These are phyloP conservation scores for Geotrichum carabidarum DNA, from an alignment of 1,139 yeast species.

Conservation along the genomic window DNA sequence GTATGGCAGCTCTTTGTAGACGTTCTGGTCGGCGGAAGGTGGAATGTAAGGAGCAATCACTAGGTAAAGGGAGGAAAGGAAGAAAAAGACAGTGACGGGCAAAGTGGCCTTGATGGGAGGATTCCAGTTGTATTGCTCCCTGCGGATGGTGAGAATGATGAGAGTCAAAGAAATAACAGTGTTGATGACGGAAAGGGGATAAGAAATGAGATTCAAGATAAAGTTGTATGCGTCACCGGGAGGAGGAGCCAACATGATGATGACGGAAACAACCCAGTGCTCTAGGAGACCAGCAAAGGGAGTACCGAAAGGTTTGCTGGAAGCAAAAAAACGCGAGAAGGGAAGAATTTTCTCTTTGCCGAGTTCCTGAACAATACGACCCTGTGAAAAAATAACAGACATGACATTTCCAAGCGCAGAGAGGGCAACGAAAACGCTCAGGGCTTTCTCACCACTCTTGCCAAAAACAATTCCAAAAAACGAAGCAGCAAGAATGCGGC, in stretches of 20 bases:
- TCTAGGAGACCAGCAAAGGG: conserved; percentile 52
- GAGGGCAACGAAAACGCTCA: conserved; percentile 68
- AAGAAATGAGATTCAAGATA: conserved; percentile 67
- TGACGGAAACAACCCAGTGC: conserved; percentile 50
- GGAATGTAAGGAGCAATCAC: conserved; percentile 79
- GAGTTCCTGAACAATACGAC: conserved; percentile 68
- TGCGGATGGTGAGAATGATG: conserved; percentile 53
- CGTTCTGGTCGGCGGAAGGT: conserved; percentile 59
- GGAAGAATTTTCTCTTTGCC: conserved; percentile 72
- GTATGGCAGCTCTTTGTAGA: conserved; percentile 65
- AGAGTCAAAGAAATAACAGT: conserved; percentile 70
- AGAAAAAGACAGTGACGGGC: conserved; percentile 60
- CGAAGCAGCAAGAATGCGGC: conserved; percentile 67
- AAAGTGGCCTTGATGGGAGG: conserved; percentile 70
- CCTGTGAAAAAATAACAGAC: conserved; percentile 73
- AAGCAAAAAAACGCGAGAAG: conserved; percentile 52
- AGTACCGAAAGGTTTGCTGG: conserved; percentile 52
- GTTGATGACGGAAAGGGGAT: conserved; percentile 68
- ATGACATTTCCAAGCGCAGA: conserved; percentile 75
- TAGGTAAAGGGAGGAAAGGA: conserved; percentile 62
- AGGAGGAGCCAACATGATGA: conserved; percentile 61
- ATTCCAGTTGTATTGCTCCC: conserved; percentile 53
- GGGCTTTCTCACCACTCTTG: conserved; percentile 54
- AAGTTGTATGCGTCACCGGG: conserved; percentile 76
- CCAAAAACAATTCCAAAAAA: conserved; percentile 75